Evolutionary conservation across 225 moss, liverwort and hornwort genomes (phyloP).

Genomic region (Lunularia cruciata): DNA sequence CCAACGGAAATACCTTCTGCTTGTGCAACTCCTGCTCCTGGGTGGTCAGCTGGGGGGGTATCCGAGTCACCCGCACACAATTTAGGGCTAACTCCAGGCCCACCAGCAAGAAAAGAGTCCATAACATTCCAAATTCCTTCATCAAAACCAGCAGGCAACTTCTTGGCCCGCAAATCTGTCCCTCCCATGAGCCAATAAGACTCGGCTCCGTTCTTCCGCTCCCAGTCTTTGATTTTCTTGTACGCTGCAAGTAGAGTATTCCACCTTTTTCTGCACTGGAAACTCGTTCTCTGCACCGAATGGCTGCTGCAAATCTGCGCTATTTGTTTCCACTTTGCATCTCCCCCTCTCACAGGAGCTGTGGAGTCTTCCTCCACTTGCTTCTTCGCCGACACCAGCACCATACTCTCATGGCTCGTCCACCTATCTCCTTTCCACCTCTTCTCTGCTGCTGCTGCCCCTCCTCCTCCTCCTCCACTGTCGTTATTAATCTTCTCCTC

Average conservation of each 20-base stretch:
- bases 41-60: constrained; percentile 5
- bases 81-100: constrained; percentile 31
- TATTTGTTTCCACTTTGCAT: constrained; percentile 47
- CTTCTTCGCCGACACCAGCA: constrained; percentile 46
- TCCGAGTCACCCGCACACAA: constrained; percentile 35
- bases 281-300: constrained; percentile 39
- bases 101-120: constrained; percentile 44
- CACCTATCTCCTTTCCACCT: constrained; percentile 45
- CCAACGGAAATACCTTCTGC: neutral
- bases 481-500: constrained; percentile 30
- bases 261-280: constrained; percentile 47
- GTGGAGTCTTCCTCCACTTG: constrained; percentile 41
- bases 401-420: constrained; percentile 48
- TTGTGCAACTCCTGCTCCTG: neutral
- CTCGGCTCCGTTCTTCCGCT: constrained; percentile 33
- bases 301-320: constrained; percentile 37
- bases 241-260: constrained; percentile 45
- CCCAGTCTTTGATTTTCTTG: constrained; percentile 45
- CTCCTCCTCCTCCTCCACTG: constrained; percentile 20
- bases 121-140: constrained; percentile 46
- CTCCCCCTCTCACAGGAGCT: constrained; percentile 32
- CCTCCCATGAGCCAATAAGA: constrained; percentile 44
- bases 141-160: constrained; percentile 46
- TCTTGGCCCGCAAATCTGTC: constrained; percentile 41
- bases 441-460: constrained; percentile 28